phyloP scores from a whole-genome alignment of 129 eudicot species.

The Tagetes erecta region DNA sequence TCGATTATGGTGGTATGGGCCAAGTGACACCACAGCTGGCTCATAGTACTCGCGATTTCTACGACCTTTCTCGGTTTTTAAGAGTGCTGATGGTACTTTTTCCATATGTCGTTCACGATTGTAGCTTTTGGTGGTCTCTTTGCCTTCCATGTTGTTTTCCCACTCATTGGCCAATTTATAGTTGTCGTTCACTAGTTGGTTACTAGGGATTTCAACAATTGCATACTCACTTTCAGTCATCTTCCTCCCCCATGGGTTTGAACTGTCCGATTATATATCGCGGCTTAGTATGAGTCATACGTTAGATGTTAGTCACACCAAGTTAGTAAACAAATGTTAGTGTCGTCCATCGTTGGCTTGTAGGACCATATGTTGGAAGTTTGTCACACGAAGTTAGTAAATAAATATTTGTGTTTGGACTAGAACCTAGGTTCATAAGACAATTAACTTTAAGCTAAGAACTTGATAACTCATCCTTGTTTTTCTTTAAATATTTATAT shows the following conservation, averaged over 20 bases:
- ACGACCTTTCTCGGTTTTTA: slow-evolving; percentile 8
- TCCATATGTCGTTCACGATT: slow-evolving; percentile 13
- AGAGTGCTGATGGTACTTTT: slow-evolving; percentile 25
- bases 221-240: slow-evolving; percentile 1
- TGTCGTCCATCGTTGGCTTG: too few species aligned
- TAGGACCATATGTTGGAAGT: too few species aligned
- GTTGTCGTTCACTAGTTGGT: not conserved
- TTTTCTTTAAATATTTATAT: too few species aligned
- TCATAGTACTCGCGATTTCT: slow-evolving; percentile 27
- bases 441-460: too few species aligned
- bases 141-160: not conserved
- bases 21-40: slow-evolving; percentile 31
- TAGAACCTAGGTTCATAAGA: too few species aligned
- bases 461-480: too few species aligned
- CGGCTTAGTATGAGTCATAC: too few species aligned
- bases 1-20: slow-evolving; percentile 33
- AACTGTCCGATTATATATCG: not conserved
- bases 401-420: too few species aligned
- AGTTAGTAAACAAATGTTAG: too few species aligned
- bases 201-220: slow-evolving; percentile 11
- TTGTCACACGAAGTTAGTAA: too few species aligned
- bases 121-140: not conserved
- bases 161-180: not conserved
- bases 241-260: not conserved
- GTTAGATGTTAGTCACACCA: too few species aligned